Evolutionary conservation across 2,329 filamentous ascomycete genomes (phyloP).

Genomic region (Pestalotiopsis sp.): DNA sequence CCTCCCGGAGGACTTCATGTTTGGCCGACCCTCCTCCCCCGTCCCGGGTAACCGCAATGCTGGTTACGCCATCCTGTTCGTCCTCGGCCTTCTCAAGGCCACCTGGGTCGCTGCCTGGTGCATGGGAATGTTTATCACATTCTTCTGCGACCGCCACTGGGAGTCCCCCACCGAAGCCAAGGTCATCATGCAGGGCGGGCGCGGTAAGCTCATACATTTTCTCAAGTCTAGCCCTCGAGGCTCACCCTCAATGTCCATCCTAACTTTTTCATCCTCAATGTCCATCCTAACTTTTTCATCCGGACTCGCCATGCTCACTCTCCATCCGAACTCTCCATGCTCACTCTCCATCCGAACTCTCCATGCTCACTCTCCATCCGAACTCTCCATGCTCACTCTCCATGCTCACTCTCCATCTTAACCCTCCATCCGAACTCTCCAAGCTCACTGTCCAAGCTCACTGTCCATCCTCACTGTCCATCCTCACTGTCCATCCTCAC

Average conservation of each 20-base stretch:
- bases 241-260: not conserved
- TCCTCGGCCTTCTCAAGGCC: conserved; percentile 14
- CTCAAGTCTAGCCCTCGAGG: not conserved
- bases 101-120: conserved; percentile 19
- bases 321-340: too few species aligned
- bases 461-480: not conserved
- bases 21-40: not conserved
- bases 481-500: too few species aligned
- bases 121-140: conserved; percentile 17
- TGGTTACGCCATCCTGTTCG: not conserved
- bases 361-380: too few species aligned
- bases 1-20: not conserved
- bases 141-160: conserved; percentile 19
- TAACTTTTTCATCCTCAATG: not conserved
- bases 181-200: not conserved
- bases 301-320: too few species aligned
- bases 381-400: too few species aligned
- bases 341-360: too few species aligned
- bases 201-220: not conserved
- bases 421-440: too few species aligned
- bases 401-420: not conserved
- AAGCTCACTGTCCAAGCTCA: not conserved
- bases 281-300: not conserved
- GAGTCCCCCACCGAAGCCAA: not conserved
- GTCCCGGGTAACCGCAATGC: not conserved